Conservation (phyloP, 2,329 filamentous ascomycete genomes). For the Epichloe festucae region DNA sequence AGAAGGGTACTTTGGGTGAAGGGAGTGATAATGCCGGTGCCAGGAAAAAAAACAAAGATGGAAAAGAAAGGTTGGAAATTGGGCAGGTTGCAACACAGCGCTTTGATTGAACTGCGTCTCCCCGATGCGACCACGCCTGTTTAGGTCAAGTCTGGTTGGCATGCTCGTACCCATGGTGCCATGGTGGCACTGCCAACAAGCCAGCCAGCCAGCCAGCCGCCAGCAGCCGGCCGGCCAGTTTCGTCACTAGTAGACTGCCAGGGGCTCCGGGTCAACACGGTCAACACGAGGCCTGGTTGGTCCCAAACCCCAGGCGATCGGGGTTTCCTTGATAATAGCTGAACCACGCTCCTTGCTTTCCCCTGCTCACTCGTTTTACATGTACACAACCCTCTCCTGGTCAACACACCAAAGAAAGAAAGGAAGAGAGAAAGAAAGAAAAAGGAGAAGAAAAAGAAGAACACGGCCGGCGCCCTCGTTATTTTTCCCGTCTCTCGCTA, state of each 20-base stretch:
- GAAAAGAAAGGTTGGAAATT: neutral
- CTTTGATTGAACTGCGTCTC: neutral
- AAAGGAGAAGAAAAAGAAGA: neutral
- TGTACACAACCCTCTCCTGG: neutral
- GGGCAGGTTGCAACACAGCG: neutral
- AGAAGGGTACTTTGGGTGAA: neutral
- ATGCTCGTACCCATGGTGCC: neutral
- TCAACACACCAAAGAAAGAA: neutral
- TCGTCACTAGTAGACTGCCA: neutral
- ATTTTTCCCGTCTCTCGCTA: slow-evolving; percentile 11
- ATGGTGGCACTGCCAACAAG: neutral
- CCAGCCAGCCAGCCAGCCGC: neutral
- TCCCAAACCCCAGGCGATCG: neutral
- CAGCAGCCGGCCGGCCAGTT: neutral
- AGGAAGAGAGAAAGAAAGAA: neutral
- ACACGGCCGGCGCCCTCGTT: neutral
- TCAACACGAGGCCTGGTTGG: neutral
- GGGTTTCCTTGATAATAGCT: neutral
- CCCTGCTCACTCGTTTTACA: neutral
- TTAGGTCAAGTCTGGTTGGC: neutral
- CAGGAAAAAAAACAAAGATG: neutral
- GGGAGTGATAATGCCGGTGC: neutral
- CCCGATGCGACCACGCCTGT: neutral
- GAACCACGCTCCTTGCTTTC: neutral
- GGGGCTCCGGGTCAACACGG: neutral